Conservation (phyloP, 2,329 filamentous ascomycete genomes). For the Colletotrichum sp. region DNA sequence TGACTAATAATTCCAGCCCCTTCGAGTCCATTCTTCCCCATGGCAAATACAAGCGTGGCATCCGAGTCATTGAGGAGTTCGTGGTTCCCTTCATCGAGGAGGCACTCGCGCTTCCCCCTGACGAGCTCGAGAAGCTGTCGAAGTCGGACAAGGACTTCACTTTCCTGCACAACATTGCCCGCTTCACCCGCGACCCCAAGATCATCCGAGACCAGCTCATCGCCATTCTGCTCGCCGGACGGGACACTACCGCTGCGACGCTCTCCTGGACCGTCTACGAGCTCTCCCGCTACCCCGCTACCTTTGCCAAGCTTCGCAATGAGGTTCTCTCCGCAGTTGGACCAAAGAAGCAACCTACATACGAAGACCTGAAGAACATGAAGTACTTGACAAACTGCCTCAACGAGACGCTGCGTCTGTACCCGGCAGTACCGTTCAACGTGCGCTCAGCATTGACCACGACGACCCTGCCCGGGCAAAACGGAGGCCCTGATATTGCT, state of each 20-base stretch:
- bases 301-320: constrained; percentile 47
- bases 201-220: constrained; percentile 80
- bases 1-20: constrained; percentile 47
- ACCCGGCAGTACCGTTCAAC: constrained; percentile 82
- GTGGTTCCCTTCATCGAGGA: constrained; percentile 73
- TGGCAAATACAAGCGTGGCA: constrained; percentile 63
- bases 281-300: constrained; percentile 42
- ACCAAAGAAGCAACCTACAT: constrained; percentile 25
- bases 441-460: constrained; percentile 73
- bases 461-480: constrained; percentile 68
- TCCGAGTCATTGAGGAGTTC: constrained; percentile 71
- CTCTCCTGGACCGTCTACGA: constrained; percentile 53
- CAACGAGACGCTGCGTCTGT: constrained; percentile 79
- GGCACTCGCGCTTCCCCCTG: constrained; percentile 64
- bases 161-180: constrained; percentile 79
- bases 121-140: constrained; percentile 72
- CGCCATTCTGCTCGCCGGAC: constrained; percentile 66
- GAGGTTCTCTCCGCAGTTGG: constrained; percentile 57
- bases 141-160: constrained; percentile 72
- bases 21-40: constrained; percentile 64
- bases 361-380: constrained; percentile 57
- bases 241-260: constrained; percentile 59
- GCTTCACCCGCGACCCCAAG: constrained; percentile 66
- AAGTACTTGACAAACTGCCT: constrained; percentile 77
- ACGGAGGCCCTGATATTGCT: constrained; percentile 40